Percentiles rank a stretch among this genome's conserved stretches.
Conservation (phyloP, 257 asterid genomes). For the Orobanche coerulescens region DNA sequence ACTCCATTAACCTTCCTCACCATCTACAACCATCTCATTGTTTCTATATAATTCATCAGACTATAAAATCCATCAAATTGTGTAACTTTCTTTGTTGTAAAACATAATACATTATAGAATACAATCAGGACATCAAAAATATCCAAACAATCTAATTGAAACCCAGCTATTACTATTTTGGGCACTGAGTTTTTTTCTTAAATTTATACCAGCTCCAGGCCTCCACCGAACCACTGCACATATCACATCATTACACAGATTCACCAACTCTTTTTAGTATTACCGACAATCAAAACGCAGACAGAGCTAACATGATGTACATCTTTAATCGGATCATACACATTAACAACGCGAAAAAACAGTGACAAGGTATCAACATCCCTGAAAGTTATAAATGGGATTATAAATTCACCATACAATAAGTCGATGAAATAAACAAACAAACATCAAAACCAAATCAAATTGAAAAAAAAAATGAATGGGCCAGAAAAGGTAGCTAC, state of each 20-base stretch:
- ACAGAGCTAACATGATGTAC: not conserved
- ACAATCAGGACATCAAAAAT: not conserved
- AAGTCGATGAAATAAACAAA: not conserved
- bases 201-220: not conserved
- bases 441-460: not conserved
- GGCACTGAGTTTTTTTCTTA: not conserved
- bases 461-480: not conserved
- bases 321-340: not conserved
- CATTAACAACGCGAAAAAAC: not conserved
- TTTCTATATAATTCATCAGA: not conserved
- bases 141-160: not conserved
- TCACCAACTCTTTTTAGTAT: not conserved
- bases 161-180: not conserved
- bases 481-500: constrained; percentile 21
- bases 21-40: not conserved
- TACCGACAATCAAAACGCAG: not conserved
- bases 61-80: not conserved
- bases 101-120: not conserved
- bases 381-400: not conserved
- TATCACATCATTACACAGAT: not conserved
- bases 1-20: not conserved
- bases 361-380: not conserved
- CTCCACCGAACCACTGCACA: not conserved
- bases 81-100: not conserved
- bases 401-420: not conserved